A percentile compares a stretch with the other conserved stretches of the same genome.
phyloP scores from a whole-genome alignment of 2,329 filamentous ascomycete species.

The Penicillium sp. region DNA sequence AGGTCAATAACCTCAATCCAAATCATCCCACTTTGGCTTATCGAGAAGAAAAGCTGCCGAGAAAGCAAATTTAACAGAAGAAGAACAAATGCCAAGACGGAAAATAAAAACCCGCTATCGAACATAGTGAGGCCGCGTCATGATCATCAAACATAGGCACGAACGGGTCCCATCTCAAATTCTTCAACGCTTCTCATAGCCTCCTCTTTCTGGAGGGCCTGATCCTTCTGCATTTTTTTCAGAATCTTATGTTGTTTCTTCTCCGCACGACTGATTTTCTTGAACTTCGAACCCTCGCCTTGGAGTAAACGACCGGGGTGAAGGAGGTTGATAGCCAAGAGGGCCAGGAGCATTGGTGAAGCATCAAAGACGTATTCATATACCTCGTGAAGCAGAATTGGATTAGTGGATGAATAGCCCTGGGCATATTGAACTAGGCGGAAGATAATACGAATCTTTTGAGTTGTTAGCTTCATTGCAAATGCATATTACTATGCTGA shows the following conservation, averaged over 20 bases:
- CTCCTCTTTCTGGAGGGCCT: background rate
- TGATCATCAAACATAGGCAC: background rate
- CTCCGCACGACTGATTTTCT: conserved; percentile 42
- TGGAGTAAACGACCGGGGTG: conserved; percentile 52
- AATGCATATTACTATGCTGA: background rate
- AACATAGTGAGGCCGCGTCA: too few relatives aligned
- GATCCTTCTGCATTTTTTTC: conserved; percentile 23
- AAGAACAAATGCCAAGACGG: background rate
- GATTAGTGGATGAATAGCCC: conserved; percentile 57
- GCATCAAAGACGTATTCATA: conserved; percentile 57
- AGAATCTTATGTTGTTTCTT: conserved; percentile 43
- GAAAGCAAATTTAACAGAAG: background rate
- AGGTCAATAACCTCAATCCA: too few relatives aligned
- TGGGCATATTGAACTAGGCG: conserved; percentile 61
- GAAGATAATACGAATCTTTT: conserved; percentile 59
- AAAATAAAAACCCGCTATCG: background rate
- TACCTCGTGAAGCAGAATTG: conserved; percentile 63
- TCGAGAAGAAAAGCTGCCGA: too few relatives aligned
- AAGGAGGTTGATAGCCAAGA: conserved; percentile 44
- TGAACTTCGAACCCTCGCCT: conserved; percentile 48
- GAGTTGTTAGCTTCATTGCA: background rate
- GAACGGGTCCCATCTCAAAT: background rate
- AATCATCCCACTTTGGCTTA: too few relatives aligned
- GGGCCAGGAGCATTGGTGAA: conserved; percentile 55
- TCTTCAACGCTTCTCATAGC: background rate